phyloP scores from a whole-genome alignment of 345 rosid genomes.

The Bretschneidera sinensis region DNA sequence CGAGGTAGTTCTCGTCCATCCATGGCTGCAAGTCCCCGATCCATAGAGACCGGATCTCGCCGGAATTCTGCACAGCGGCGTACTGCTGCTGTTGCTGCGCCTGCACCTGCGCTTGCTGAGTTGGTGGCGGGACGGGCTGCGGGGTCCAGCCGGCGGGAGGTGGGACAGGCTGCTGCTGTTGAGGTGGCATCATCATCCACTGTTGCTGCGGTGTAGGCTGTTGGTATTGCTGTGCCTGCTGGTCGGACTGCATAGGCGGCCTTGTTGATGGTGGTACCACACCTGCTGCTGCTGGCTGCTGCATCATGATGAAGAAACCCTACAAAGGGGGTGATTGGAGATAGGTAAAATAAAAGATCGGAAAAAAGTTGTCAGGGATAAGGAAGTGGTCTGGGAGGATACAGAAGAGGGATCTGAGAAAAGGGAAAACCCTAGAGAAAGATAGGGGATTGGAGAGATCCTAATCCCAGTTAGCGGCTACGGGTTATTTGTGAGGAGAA shows the following conservation, averaged over 20 bases:
- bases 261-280: slow-evolving; percentile 29
- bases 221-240: slow-evolving; percentile 27
- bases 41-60: slow-evolving; percentile 81
- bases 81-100: slow-evolving; percentile 34
- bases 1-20: slow-evolving; percentile 90
- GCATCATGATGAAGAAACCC: slow-evolving; percentile 57
- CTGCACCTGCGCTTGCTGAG: slow-evolving; percentile 21
- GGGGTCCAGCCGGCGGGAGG: slow-evolving; percentile 75
- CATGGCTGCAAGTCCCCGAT: slow-evolving; percentile 87
- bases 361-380: too few species aligned
- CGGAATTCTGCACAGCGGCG: slow-evolving; percentile 23
- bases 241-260: slow-evolving; percentile 35
- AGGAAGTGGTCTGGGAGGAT: too few species aligned
- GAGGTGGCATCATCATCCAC: slow-evolving; percentile 62
- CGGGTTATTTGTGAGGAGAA: too few species aligned
- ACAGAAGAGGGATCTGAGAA: too few species aligned
- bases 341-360: not conserved
- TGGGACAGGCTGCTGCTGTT: slow-evolving; percentile 62
- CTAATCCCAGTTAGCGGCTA: too few species aligned
- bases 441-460: too few species aligned
- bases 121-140: slow-evolving; percentile 61
- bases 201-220: slow-evolving; percentile 24
- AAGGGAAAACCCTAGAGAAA: too few species aligned
- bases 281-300: slow-evolving; percentile 49
- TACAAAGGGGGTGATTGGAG: not conserved